Evolutionary conservation across 2,329 filamentous ascomycete genomes (phyloP), one percentile per base, ranked within the genome.

Genomic region (Tolypocladium album): DNA sequence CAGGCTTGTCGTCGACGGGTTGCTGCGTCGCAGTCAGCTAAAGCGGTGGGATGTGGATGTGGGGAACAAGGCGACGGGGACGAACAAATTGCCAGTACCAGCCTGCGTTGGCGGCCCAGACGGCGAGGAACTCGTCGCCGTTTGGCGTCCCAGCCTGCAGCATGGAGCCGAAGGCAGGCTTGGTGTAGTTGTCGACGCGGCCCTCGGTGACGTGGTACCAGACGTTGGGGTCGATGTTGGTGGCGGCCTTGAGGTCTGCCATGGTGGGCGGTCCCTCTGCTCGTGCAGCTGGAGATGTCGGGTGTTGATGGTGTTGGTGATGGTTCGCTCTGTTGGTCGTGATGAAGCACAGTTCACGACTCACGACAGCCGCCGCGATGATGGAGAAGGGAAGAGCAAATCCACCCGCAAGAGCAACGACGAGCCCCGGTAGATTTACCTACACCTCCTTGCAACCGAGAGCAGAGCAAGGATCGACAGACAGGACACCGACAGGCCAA

Each of bases 161-260:
- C 59, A 63, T 63, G 3, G 56, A 39, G 7, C 50, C 36, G n/a
- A 75, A 69, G 31, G 60, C 40, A 0, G 61, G 50, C 15, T 61
- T 63, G 13, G 62, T 59, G 31, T 67, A 65, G 17, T 64, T 62
- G 60, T 73, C 71, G n/a, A 74, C 70, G n/a, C 71, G 69, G 15
- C 60, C 64, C 59, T 75, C 72, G 4, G 67, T 69, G n/a, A 75
- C 45, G 50, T 71, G 66, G 60, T 71, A 74, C 73, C 72, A 75
- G 22, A 62, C 68, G 57, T 75, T 74, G 13, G 67, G 55, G 64
- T 75, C 69, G 42, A 75, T 59, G 43, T 67, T 31, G 17, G 52
- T 67, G n/a, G 62, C 68, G 24, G 66, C 62, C 13, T 61, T 63
- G 64, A 64, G 61, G 50, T 62, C 53, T 20, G 56, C 47, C 56